Evolutionary conservation across 2,329 filamentous ascomycete genomes (phyloP), one percentile per base, ranked within the genome.

Genomic region (Cercospora sp.): DNA sequence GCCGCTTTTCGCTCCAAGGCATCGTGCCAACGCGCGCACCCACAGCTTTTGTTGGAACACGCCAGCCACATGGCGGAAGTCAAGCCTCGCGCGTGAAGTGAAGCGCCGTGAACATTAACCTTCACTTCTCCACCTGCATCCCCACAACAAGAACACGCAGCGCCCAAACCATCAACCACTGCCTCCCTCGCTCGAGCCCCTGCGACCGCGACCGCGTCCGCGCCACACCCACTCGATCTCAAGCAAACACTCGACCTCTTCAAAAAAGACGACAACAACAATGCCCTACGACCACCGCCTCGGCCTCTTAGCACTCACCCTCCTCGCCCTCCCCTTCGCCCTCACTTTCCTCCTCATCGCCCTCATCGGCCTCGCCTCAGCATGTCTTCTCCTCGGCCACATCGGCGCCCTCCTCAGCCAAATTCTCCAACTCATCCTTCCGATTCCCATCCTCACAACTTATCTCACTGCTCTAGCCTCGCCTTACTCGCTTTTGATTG

Each of bases 291-390:
- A 39, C 36, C 36, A 39, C 36, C 36, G 36, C 36, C 36, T 39
- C 36, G 36, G 36, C 36, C 36, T 39, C 13, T n/a, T 39, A 16
- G 36, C 36, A 18, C 7, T 48, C 42, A 0, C 3, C 9, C 7
- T 20, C 55, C 28, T 58, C 16, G 28, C 28, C 16, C 55, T 58
- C 8, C 51, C 48, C 48, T 31, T 64, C 23, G 31, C 20, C 20
- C 51, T 58, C 31, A 30, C 51, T 4, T 64, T 58, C 62, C 18
- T 58, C 30, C 62, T 64, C 51, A 64, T 64, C 30, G 18, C 51
- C 3, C 62, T 64, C 12, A 45, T 59, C 28, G 28, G 8, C 16
- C 20, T 64, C 31, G 23, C 62, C 12, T 45, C 62, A 6, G 12
- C 28, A 3, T 59, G 12, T 12, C 30, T 64, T 33, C 51, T 59